A percentile compares a stretch with the other conserved stretches of the same genome.
Evolutionary conservation across 352 stramenopile genomes (phyloP).

Genomic region (Saprolegnia diclina): DNA sequence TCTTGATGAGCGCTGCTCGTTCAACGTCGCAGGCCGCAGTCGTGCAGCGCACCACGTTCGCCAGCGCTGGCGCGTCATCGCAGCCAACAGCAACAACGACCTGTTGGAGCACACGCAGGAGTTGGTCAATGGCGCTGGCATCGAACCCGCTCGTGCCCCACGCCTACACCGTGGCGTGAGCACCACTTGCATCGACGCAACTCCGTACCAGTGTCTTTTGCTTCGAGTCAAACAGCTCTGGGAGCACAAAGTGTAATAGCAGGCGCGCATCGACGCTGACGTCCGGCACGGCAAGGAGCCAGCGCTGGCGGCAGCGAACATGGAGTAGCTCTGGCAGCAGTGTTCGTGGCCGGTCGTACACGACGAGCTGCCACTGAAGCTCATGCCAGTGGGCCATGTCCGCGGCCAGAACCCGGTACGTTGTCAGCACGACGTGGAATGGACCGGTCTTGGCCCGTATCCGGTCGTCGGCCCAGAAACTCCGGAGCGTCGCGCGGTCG

Average conservation of each 20-base stretch:
- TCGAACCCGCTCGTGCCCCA: conserved; percentile 20
- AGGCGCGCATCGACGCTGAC: conserved; percentile 42
- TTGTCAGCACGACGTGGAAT: conserved; percentile 51
- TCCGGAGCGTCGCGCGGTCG: conserved; percentile 40
- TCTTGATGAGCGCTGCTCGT: background rate
- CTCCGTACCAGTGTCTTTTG: conserved; percentile 62
- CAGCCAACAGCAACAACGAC: conserved; percentile 5
- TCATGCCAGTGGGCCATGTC: conserved; percentile 37
- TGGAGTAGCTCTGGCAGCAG: conserved; percentile 52
- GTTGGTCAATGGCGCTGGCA: background rate
- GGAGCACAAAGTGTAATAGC: conserved; percentile 62
- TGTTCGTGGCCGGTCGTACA: conserved; percentile 26
- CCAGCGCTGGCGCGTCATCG: background rate
- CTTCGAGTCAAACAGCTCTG: conserved; percentile 58
- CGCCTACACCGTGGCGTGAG: background rate
- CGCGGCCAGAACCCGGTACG: conserved; percentile 51
- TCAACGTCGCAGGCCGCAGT: background rate
- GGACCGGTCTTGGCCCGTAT: conserved; percentile 31
- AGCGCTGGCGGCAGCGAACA: conserved; percentile 55
- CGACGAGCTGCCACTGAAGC: conserved; percentile 42
- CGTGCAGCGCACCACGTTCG: background rate
- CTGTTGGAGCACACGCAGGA: background rate
- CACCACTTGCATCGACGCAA: background rate
- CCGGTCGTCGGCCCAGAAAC: conserved; percentile 37
- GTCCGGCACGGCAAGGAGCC: conserved; percentile 36